Evolutionary conservation across 2,329 filamentous ascomycete species (phyloP), one percentile per base, ranked within the genome.

Genomic region (Trichoderma sp.): DNA sequence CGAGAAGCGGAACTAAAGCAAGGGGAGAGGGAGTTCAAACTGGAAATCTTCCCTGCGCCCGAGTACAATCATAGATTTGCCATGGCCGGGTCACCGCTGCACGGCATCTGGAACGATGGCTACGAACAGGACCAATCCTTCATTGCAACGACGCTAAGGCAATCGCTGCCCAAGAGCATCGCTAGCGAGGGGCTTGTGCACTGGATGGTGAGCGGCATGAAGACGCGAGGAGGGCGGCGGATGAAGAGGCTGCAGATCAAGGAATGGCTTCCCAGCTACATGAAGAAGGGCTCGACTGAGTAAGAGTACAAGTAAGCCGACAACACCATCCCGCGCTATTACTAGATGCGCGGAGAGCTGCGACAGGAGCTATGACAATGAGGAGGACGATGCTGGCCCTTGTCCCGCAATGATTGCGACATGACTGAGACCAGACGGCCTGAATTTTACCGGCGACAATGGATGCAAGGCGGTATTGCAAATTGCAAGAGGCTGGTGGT

Each of bases 31-130:
- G 81, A 85, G 24, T 89, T 89, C 77, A 82, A 80, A 14, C 78
- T 89, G 21, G 81, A 85, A 68, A 84, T 88, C 60, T 85, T 83
- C 69, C 83, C 83, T 3, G 81, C 81, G 35, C 80, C 81, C 21
- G 78, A 81, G 18, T 88, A 87, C 79, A 78, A 81, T 62, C 88
- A 89, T 81, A 78, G 80, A 31, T 79, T 80, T 3, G 78, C 80
- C 74, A 84, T 86, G 79, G 77, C 80, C 35, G 77, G 79, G 31
- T 84, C 83, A 3, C 82, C 83, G 2, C 80, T 87, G 11, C 81
- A 85, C 76, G 83, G 84, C 7, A 79, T 83, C 4, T 89, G 88
- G 88, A 85, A 87, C 2, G 74, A 79, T 1, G 78, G 79, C 16
- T 81, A 80, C 77, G 77, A 81, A 33, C 79, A 80, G 35, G 77